Evolutionary conservation across 2,329 filamentous ascomycete species (phyloP).

Genomic region (Fulvia fulva): DNA sequence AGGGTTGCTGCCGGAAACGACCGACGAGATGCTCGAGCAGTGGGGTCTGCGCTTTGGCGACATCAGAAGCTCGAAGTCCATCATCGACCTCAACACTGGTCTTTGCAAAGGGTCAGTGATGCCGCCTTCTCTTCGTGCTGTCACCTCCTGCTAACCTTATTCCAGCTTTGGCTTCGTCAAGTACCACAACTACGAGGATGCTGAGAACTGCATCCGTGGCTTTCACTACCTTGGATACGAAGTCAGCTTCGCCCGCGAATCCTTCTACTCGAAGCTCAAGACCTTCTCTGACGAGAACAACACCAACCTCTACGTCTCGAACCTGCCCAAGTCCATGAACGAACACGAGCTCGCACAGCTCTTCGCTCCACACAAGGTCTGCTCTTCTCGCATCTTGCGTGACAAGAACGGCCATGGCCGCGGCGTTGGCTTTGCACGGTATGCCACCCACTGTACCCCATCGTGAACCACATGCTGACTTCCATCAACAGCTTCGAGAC

Average conservation of each 20-base stretch:
- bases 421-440: slow-evolving; percentile 96
- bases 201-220: slow-evolving; percentile 91
- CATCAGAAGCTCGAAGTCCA: slow-evolving; percentile 96
- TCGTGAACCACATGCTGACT: slow-evolving; percentile 14
- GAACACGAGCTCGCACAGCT: slow-evolving; percentile 79
- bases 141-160: slow-evolving; percentile 29
- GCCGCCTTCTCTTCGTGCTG: slow-evolving; percentile 4
- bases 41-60: slow-evolving; percentile 87
- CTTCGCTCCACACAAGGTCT: slow-evolving; percentile 75
- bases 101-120: slow-evolving; percentile 85
- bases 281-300: slow-evolving; percentile 85
- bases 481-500: slow-evolving; percentile 67
- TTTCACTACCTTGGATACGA: slow-evolving; percentile 95
- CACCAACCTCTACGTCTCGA: slow-evolving; percentile 97
- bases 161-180: slow-evolving; percentile 94
- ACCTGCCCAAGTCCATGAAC: slow-evolving; percentile 85
- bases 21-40: slow-evolving; percentile 77
- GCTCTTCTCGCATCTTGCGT: slow-evolving; percentile 92
- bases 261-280: slow-evolving; percentile 94
- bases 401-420: slow-evolving; percentile 90
- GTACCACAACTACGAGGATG: slow-evolving; percentile 80
- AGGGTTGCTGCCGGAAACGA: slow-evolving; percentile 89
- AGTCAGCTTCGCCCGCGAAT: slow-evolving; percentile 97
- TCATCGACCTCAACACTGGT: slow-evolving; percentile 89
- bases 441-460: slow-evolving; percentile 32